A percentile compares a stretch with the other conserved stretches of the same genome.
Conservation (phyloP, 129 eudicot species). For the Smallanthus sonchifolius region DNA sequence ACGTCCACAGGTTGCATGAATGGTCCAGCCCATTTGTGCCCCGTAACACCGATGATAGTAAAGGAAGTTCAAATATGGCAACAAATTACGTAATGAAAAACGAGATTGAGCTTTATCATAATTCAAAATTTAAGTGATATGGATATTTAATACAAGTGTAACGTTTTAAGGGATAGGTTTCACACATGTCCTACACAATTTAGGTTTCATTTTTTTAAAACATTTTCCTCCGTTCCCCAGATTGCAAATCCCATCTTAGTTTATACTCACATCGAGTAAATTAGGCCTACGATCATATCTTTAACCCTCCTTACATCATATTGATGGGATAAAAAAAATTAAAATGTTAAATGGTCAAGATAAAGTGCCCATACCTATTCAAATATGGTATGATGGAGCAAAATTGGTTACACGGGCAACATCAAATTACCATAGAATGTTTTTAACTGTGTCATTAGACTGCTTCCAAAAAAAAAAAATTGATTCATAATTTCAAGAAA, state of each 20-base stretch:
- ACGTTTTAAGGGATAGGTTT: background rate
- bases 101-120: background rate
- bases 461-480: background rate
- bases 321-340: background rate
- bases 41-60: slow-evolving; percentile 30
- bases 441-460: background rate
- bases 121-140: background rate
- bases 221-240: background rate
- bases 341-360: background rate
- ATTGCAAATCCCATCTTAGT: slow-evolving; percentile 1
- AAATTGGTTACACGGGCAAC: background rate
- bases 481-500: background rate
- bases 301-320: background rate
- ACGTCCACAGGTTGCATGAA: slow-evolving; percentile 87
- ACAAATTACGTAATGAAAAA: slow-evolving; percentile 7
- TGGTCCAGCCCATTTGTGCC: slow-evolving; percentile 81
- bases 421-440: background rate
- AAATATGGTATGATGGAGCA: slow-evolving; percentile 5
- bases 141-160: background rate
- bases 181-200: background rate
- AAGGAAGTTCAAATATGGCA: slow-evolving; percentile 19
- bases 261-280: background rate
- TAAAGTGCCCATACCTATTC: background rate
- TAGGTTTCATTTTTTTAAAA: background rate
- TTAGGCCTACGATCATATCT: background rate